These are phyloP conservation scores for Parastagonospora nodorum DNA, from an alignment of 2,329 filamentous ascomycete genomes.

Conservation along the genomic window DNA sequence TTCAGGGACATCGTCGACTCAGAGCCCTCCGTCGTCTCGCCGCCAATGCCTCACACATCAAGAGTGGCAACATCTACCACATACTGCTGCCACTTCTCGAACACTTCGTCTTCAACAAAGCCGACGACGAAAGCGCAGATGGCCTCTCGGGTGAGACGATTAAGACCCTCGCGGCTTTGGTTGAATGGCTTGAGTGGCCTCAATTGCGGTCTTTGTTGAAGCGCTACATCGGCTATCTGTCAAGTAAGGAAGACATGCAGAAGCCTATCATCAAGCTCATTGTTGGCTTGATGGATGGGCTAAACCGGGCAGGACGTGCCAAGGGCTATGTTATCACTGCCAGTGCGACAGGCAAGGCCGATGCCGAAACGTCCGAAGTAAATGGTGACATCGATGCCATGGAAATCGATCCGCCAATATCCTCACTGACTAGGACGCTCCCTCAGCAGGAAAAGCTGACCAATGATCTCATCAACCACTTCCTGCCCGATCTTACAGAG, in stretches of 20 bases:
- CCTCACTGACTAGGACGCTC: slow-evolving; percentile 65
- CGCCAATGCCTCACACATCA: slow-evolving; percentile 69
- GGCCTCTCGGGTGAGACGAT: slow-evolving; percentile 86
- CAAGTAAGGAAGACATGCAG: slow-evolving; percentile 78
- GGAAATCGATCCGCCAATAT: slow-evolving; percentile 28
- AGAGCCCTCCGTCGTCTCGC: slow-evolving; percentile 81
- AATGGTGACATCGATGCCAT: slow-evolving; percentile 22
- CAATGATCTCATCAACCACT: slow-evolving; percentile 72
- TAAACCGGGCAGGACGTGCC: slow-evolving; percentile 60
- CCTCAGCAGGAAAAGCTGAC: slow-evolving; percentile 71
- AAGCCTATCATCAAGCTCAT: slow-evolving; percentile 86
- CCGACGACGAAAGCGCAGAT: slow-evolving; percentile 76
- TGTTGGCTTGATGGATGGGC: slow-evolving; percentile 77
- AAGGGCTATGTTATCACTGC: slow-evolving; percentile 38
- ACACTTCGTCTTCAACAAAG: slow-evolving; percentile 87
- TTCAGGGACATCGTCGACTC: slow-evolving; percentile 83
- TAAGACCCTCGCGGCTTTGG: slow-evolving; percentile 75
- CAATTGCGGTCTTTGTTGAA: slow-evolving; percentile 86
- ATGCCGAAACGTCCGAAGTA: slow-evolving; percentile 47
- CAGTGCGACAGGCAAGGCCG: slow-evolving; percentile 35
- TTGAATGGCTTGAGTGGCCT: slow-evolving; percentile 81
- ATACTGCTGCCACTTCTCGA: slow-evolving; percentile 92
- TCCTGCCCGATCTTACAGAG: slow-evolving; percentile 78
- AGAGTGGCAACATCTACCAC: slow-evolving; percentile 78
- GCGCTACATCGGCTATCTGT: slow-evolving; percentile 81